phyloP scores from a whole-genome alignment of 1,284 basidiomycete genomes.

The Ustilago tritici region DNA sequence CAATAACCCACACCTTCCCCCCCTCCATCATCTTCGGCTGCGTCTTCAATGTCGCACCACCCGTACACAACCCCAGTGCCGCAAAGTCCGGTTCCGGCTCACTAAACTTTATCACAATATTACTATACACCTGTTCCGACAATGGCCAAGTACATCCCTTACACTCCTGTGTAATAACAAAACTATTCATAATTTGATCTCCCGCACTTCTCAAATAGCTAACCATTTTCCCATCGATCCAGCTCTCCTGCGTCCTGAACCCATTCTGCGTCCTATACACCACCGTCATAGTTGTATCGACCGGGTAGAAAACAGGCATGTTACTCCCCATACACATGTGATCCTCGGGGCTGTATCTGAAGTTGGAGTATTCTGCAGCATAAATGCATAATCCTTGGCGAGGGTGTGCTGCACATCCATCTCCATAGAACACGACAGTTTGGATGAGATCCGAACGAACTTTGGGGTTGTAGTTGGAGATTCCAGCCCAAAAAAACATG shows the following conservation, averaged over 20 bases:
- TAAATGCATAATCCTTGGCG: slow-evolving; percentile 35
- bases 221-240: slow-evolving; percentile 46
- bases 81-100: slow-evolving; percentile 34
- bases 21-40: slow-evolving; percentile 17
- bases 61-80: slow-evolving; percentile 30
- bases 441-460: slow-evolving; percentile 38
- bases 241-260: slow-evolving; percentile 41
- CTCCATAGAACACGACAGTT: slow-evolving; percentile 49
- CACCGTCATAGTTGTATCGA: slow-evolving; percentile 28
- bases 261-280: slow-evolving; percentile 41
- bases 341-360: slow-evolving; percentile 28
- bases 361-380: slow-evolving; percentile 37
- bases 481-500: slow-evolving; percentile 50
- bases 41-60: slow-evolving; percentile 23
- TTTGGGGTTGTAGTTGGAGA: slow-evolving; percentile 38
- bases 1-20: slow-evolving; percentile 35
- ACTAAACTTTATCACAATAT: slow-evolving; percentile 31
- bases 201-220: slow-evolving; percentile 36
- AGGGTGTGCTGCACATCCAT: slow-evolving; percentile 39
- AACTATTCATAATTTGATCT: slow-evolving; percentile 50
- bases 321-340: slow-evolving; percentile 52
- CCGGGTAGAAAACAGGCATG: slow-evolving; percentile 43
- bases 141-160: slow-evolving; percentile 39
- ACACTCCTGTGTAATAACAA: slow-evolving; percentile 52
- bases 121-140: slow-evolving; percentile 37